These are phyloP conservation scores for Nowakowskiella sp. DNA, from an alignment of 192 early-diverging fungal species.

Conservation along the genomic window DNA sequence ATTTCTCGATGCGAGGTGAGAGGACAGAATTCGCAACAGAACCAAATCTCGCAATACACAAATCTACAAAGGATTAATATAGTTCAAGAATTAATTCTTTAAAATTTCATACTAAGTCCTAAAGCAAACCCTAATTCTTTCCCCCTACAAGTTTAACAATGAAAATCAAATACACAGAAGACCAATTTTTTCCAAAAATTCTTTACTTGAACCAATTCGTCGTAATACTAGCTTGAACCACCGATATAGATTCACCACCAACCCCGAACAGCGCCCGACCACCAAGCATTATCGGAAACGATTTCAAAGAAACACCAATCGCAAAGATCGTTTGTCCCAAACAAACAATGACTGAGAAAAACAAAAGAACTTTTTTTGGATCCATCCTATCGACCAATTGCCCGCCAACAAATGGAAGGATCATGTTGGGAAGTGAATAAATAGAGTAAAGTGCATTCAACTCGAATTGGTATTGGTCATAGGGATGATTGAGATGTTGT, in stretches of 20 bases:
- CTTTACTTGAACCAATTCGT: conserved; percentile 32
- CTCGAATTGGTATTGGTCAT: too few species aligned
- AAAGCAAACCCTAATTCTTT: conserved; percentile 46
- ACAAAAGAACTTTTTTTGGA: too few species aligned
- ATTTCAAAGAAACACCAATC: too few species aligned
- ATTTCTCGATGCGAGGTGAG: conserved; percentile 37
- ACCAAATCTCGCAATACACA: conserved; percentile 42
- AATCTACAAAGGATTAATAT: conserved; percentile 25
- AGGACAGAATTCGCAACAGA: conserved; percentile 45
- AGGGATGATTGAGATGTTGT: too few species aligned
- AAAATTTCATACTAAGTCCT: conserved; percentile 31
- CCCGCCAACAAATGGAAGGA: too few species aligned
- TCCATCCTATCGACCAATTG: too few species aligned
- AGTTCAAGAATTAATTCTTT: conserved; percentile 3
- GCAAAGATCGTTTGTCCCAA: too few species aligned
- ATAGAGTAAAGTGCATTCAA: too few species aligned
- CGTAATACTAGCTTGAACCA: conserved; percentile 41
- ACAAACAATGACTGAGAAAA: too few species aligned
- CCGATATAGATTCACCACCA: conserved; percentile 43
- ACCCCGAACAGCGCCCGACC: conserved; percentile 42
- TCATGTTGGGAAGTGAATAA: too few species aligned
- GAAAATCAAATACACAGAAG: conserved; percentile 1
- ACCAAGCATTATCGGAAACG: conserved; percentile 26
- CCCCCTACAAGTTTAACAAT: conserved; percentile 11
- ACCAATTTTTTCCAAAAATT: conserved; percentile 3